Percentiles rank a stretch among this genome's conserved stretches.
Evolutionary conservation across 108 stramenopile species (phyloP).

Genomic region (Pseudonitzschia pungens): DNA sequence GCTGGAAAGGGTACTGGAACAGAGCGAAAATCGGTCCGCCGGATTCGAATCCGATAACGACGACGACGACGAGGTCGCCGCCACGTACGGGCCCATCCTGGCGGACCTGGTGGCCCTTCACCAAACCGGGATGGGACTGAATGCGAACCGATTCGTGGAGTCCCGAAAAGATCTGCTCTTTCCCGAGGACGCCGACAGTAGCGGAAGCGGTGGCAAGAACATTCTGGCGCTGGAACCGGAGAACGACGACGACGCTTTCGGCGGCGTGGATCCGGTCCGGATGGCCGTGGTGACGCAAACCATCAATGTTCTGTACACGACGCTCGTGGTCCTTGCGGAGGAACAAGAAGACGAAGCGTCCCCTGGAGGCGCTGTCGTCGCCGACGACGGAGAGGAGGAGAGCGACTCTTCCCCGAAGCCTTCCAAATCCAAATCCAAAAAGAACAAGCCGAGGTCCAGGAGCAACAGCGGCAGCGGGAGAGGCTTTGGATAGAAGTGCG

Average conservation of each 20-base stretch:
- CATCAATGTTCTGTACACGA: slow-evolving; percentile 13
- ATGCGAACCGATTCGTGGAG: slow-evolving; percentile 10
- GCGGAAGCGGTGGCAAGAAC: neutral
- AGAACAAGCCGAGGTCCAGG: neutral
- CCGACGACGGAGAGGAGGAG: neutral
- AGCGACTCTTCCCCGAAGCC: no score
- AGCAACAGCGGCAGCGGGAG: neutral
- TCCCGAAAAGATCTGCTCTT: slow-evolving; percentile 9
- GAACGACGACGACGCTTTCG: neutral
- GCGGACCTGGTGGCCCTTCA: slow-evolving; percentile 3
- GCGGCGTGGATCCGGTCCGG: neutral
- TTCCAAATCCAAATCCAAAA: neutral
- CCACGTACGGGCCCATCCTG: slow-evolving; percentile 16
- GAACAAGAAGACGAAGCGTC: neutral
- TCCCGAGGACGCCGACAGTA: neutral
- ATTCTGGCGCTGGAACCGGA: slow-evolving; percentile 4
- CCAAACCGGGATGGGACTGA: slow-evolving; percentile 8
- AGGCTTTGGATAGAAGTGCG: neutral
- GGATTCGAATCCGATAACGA: neutral
- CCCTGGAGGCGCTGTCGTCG: neutral
- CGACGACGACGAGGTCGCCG: neutral
- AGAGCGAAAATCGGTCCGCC: no score
- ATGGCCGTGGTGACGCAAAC: slow-evolving; percentile 14
- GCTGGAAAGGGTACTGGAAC: neutral
- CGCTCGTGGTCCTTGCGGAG: slow-evolving; percentile 3